Evolutionary conservation across 164 flowering plant species (phyloP).

Genomic region (Sextonia rubra): DNA sequence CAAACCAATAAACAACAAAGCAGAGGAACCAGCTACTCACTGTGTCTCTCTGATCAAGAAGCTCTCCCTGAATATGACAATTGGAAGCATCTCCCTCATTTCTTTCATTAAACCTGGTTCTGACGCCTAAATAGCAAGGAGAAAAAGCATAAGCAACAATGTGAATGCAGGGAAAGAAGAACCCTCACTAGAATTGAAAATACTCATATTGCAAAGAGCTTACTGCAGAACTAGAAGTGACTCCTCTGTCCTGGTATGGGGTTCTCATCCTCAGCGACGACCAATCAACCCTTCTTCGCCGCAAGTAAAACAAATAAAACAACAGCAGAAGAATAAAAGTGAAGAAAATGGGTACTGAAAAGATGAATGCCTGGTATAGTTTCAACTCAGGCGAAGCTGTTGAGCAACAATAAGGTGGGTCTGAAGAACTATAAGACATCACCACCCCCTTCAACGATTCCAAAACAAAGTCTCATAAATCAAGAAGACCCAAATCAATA

Average conservation of each 20-base stretch:
- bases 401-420: conserved; percentile 25
- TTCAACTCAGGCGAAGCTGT: conserved; percentile 43
- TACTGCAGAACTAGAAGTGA: conserved; percentile 28
- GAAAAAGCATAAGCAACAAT: not conserved
- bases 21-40: conserved; percentile 36
- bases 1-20: not conserved
- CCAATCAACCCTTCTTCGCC: conserved; percentile 61
- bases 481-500: conserved; percentile 4
- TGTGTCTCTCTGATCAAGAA: conserved; percentile 66
- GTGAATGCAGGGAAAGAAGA: not conserved
- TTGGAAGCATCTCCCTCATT: conserved; percentile 79
- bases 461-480: conserved; percentile 9
- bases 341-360: conserved; percentile 58
- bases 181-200: not conserved
- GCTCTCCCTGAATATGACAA: conserved; percentile 70
- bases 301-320: conserved; percentile 60
- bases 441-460: conserved; percentile 8
- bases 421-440: conserved; percentile 27
- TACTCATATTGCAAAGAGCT: conserved; percentile 4
- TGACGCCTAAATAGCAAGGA: conserved; percentile 21
- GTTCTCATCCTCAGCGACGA: conserved; percentile 54
- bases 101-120: conserved; percentile 76
- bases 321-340: conserved; percentile 47
- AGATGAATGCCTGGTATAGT: conserved; percentile 56
- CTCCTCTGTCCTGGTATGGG: conserved; percentile 10